Base-by-base conservation (phyloP, 306 rosid genomes). In the Fragaria nilgerrensis region DNA sequence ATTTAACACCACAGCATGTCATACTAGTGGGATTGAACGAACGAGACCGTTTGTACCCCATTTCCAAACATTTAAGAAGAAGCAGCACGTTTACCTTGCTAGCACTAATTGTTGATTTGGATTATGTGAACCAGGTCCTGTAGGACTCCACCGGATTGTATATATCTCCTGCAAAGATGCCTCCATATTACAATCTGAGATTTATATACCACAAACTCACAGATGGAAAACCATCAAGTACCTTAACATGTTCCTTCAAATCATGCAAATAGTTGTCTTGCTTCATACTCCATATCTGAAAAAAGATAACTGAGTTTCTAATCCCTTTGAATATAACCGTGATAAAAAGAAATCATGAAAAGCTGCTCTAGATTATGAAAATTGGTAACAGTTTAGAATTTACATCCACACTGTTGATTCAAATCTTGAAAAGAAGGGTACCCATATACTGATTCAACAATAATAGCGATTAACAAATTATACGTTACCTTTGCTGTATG, bases 91-190 rank as follows among this genome's bases (percentile, higher is more conserved):
- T 83, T 83, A 89, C 91, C 93, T 89, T 55, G 91, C 93, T 45
- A 89, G 78, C 25, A 87, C 80, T 73, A 85, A 81, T 78, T 82
- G 82, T 68, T 82, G 87, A 75, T 76, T 87, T 43, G 93, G 89
- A 77, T 83, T 82, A 79, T 70, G 76, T 22, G 93, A 79, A 75
- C 87, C 82, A 2, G 89, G 82, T 68, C 93, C 93, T 34, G 91
- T 76, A 41, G 93, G 93, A 62, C 93, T 89, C 93, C 93, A 89
- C 22, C 89, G 84, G 77, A 87, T 87, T 23, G 93, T 87, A 85
- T 89, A 89, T 75, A 89, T 89, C 84, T 86, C 93, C 91, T 89
- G 65, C 49, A 73, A 73, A 62, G 68, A 65, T 23, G 56, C 53
- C 59, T 45, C 75, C 23, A 34, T 65, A 55, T 63, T 68, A 62